Evolutionary conservation across 2,329 filamentous ascomycete species (phyloP).

Genomic region (Dactylonectria macrodidyma): DNA sequence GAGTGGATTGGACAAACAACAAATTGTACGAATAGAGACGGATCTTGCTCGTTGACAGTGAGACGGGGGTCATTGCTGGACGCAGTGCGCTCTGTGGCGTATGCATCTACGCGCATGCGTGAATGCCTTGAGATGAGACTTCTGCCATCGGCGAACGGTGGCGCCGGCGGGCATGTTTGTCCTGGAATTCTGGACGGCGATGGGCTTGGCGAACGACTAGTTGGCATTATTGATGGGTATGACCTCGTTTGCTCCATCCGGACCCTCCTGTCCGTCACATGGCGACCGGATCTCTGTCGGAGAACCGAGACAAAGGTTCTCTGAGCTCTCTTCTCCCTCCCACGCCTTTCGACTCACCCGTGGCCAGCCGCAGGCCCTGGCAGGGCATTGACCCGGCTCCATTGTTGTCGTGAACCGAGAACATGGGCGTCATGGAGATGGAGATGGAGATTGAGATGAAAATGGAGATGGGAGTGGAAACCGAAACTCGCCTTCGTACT

Average conservation of each 20-base stretch:
- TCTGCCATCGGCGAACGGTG: slow-evolving; percentile 3
- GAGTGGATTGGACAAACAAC: not conserved
- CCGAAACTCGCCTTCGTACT: not conserved
- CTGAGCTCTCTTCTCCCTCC: not conserved
- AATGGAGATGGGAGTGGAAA: not conserved
- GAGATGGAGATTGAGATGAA: too few relatives aligned
- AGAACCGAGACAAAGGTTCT: slow-evolving; percentile 4
- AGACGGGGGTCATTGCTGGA: not conserved
- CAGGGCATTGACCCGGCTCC: slow-evolving; percentile 3
- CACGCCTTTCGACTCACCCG: not conserved
- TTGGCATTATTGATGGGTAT: not conserved
- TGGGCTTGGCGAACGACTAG: not conserved
- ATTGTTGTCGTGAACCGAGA: not conserved
- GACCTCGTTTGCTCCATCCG: not conserved
- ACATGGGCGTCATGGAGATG: not conserved
- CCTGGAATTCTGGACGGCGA: not conserved
- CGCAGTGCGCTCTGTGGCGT: slow-evolving; percentile 13
- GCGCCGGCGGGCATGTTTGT: slow-evolving; percentile 1
- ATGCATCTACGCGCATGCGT: slow-evolving; percentile 1
- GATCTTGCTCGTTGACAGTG: not conserved
- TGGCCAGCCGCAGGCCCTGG: not conserved
- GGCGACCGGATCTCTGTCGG: not conserved
- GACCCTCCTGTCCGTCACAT: not conserved
- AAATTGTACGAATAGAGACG: not conserved
- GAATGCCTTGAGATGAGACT: not conserved